These are phyloP conservation scores for Luffa acutangula DNA, from an alignment of 306 rosid species.

Conservation along the genomic window DNA sequence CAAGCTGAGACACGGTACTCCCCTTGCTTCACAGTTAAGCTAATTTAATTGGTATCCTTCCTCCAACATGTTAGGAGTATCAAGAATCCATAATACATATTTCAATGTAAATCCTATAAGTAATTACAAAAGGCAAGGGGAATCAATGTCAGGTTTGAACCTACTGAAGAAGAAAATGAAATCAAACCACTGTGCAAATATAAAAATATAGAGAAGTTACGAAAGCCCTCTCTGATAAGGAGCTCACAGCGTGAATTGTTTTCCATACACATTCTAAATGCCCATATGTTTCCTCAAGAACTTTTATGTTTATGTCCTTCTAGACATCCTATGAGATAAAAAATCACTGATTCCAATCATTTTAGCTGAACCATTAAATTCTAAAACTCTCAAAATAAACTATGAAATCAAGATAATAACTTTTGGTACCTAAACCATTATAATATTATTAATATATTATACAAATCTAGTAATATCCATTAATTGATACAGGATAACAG, in stretches of 20 bases:
- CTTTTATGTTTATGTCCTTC: background rate
- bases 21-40: background rate
- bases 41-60: background rate
- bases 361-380: background rate
- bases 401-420: background rate
- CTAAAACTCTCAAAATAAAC: background rate
- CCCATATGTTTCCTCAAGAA: background rate
- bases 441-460: background rate
- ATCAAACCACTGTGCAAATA: background rate
- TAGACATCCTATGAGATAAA: background rate
- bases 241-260: background rate
- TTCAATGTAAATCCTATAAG: background rate
- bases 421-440: background rate
- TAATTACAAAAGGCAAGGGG: background rate
- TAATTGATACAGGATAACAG: constrained; percentile 14
- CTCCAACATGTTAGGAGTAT: background rate
- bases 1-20: background rate
- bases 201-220: background rate
- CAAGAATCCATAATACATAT: background rate
- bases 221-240: background rate
- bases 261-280: background rate
- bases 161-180: background rate
- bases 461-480: constrained; percentile 1
- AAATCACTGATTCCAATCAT: background rate
- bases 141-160: background rate